A percentile compares a stretch with the other conserved stretches of the same genome.
phyloP scores from a whole-genome alignment of 2,329 filamentous ascomycete species.

The Chaetomium sp. region DNA sequence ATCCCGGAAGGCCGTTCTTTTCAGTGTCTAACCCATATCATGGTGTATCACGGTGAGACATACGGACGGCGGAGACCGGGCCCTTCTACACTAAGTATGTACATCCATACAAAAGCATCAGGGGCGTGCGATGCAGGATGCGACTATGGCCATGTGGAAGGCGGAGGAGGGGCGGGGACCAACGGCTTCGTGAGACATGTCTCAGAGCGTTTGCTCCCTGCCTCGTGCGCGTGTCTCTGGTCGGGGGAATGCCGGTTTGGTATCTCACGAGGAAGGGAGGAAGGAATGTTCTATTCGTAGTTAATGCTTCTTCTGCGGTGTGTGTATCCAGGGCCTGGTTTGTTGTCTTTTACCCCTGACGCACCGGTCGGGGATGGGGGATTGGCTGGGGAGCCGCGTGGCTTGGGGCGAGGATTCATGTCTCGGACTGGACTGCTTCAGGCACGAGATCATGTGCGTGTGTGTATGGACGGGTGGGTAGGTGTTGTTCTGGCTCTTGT shows the following conservation, averaged over 20 bases:
- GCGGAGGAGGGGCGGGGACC: too few relatives aligned
- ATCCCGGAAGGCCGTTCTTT: too few relatives aligned
- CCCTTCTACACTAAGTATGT: too few relatives aligned
- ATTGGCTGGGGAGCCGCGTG: slow-evolving; percentile 13
- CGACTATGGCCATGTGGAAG: not conserved
- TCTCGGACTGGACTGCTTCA: not conserved
- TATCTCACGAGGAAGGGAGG: not conserved
- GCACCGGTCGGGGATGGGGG: not conserved
- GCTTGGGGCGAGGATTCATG: not conserved
- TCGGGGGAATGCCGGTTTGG: not conserved
- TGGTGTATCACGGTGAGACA: too few relatives aligned
- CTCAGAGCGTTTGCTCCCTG: not conserved
- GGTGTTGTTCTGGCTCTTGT: not conserved
- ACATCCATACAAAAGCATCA: too few relatives aligned
- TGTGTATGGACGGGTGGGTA: not conserved
- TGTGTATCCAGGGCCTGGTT: not conserved
- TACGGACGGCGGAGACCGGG: too few relatives aligned
- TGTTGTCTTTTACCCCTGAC: slow-evolving; percentile 4
- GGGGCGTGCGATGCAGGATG: not conserved
- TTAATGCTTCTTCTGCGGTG: not conserved
- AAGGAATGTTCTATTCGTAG: slow-evolving; percentile 3
- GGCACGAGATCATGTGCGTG: not conserved
- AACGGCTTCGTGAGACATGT: not conserved
- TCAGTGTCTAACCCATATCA: too few relatives aligned
- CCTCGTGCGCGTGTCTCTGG: not conserved